phyloP scores from a whole-genome alignment of 2,329 filamentous ascomycete genomes.

The Trichoderma oligosporum region DNA sequence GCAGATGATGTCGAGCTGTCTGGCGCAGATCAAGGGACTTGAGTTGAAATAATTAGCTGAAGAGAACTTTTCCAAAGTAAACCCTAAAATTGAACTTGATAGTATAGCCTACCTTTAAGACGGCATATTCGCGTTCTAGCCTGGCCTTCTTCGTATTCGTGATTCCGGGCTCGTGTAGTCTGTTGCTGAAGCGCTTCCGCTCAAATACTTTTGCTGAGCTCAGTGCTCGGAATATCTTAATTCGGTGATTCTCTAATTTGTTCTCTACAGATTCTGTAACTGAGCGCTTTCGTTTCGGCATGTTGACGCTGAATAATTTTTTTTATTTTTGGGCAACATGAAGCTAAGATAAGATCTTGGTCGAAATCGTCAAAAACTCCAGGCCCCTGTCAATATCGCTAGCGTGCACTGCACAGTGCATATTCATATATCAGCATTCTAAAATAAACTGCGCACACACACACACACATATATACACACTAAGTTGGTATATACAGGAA shows the following conservation, averaged over 20 bases:
- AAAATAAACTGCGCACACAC: no score
- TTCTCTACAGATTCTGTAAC: constrained; percentile 44
- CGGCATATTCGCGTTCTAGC: constrained; percentile 57
- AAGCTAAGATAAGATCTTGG: constrained; percentile 18
- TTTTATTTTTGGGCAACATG: constrained; percentile 1
- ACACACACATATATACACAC: no score
- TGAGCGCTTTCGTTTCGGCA: constrained; percentile 57
- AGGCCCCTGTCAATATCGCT: neutral
- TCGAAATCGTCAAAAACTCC: constrained; percentile 1
- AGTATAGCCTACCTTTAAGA: constrained; percentile 46
- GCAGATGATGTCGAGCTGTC: constrained; percentile 54
- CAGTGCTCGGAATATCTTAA: constrained; percentile 62
- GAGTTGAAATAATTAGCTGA: neutral
- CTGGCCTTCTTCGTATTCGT: constrained; percentile 51
- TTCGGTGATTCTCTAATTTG: constrained; percentile 52
- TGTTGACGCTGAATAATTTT: constrained; percentile 29
- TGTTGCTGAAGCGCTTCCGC: constrained; percentile 68
- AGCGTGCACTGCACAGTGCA: no score
- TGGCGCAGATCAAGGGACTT: constrained; percentile 57
- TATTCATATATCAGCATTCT: no score
- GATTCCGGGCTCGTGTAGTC: constrained; percentile 46
- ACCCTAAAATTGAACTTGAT: neutral
- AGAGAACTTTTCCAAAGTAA: neutral
- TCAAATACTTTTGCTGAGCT: constrained; percentile 74
- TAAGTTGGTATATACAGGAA: neutral